A percentile compares a stretch with the other conserved stretches of the same genome.
Evolutionary conservation across 2,329 filamentous ascomycete species (phyloP).

Genomic region (Colletotrichum caudatum): DNA sequence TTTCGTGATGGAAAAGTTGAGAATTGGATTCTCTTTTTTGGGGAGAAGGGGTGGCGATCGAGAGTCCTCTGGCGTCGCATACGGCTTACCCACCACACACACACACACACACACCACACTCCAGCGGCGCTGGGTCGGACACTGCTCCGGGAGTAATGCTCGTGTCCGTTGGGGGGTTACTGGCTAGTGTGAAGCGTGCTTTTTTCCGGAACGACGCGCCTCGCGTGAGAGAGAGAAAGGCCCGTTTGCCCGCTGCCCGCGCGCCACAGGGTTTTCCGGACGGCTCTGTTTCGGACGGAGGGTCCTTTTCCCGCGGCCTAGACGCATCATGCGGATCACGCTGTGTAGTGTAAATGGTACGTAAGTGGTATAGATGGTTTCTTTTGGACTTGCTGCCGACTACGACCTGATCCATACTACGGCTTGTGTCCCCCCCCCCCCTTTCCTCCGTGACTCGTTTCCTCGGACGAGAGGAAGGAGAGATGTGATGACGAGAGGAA

Average conservation of each 20-base stretch:
- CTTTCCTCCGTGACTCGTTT: background rate
- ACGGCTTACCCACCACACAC: background rate
- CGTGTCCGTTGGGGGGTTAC: background rate
- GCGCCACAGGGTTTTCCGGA: background rate
- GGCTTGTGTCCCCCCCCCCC: background rate
- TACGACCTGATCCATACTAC: background rate
- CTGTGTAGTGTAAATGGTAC: background rate
- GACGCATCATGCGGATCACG: background rate
- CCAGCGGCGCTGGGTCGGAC: background rate
- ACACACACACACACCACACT: background rate
- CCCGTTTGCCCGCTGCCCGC: background rate
- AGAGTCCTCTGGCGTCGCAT: background rate
- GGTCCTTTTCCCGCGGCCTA: background rate
- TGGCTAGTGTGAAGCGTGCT: background rate
- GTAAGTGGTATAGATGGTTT: background rate
- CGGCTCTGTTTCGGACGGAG: background rate
- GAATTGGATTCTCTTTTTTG: background rate
- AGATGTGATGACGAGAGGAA: background rate
- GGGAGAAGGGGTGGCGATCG: background rate
- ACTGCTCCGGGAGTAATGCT: background rate
- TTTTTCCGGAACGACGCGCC: background rate
- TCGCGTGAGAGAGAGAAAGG: background rate
- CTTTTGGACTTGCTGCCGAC: background rate
- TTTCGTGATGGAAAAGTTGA: conserved; percentile 29
- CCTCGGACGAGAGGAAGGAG: background rate